Conservation (phyloP, 1,139 yeast species). For the Zygosaccharomyces pseudobailii region DNA sequence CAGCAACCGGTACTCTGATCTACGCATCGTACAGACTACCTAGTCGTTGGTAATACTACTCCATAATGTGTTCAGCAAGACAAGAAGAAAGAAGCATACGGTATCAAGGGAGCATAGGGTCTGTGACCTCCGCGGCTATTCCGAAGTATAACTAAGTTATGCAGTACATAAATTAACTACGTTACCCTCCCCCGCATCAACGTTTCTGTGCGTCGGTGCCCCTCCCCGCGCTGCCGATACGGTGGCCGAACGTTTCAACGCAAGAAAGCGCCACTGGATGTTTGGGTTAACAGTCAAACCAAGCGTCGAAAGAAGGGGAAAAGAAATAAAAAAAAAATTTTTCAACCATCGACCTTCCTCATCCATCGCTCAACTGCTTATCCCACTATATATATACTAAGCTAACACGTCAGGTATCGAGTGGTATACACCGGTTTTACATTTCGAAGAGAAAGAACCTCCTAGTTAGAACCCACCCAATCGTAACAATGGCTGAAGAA, state of each 20-base stretch:
- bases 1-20: too few species aligned
- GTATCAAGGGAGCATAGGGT: too few species aligned
- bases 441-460: neutral
- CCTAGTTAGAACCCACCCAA: neutral
- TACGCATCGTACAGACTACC: too few species aligned
- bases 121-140: neutral
- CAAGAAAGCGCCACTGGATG: neutral
- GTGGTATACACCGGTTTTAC: neutral
- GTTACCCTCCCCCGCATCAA: neutral
- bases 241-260: neutral
- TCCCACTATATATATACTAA: neutral
- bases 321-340: neutral
- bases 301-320: neutral
- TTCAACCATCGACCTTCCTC: neutral
- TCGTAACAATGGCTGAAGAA: constrained; percentile 64
- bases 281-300: constrained; percentile 1
- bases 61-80: too few species aligned
- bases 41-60: too few species aligned
- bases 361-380: neutral
- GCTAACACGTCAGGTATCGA: neutral
- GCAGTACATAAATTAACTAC: neutral
- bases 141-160: neutral
- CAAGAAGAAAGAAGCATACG: too few species aligned
- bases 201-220: neutral
- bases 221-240: neutral